A percentile compares a stretch with the other conserved stretches of the same genome.
phyloP scores from a whole-genome alignment of 805 yeast species.

The Lipomyces sp. region DNA sequence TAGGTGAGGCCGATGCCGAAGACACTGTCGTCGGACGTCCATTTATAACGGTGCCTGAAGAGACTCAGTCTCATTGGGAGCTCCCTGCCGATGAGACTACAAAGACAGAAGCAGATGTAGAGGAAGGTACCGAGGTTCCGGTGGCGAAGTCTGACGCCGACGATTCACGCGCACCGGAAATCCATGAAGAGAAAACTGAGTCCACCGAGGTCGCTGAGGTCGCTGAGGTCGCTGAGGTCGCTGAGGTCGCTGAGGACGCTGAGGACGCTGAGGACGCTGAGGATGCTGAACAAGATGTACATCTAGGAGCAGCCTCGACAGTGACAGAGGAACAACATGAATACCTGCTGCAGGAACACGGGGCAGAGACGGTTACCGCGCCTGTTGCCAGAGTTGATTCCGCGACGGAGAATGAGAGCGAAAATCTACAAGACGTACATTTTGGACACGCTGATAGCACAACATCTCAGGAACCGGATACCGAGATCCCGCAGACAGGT shows the following conservation, averaged over 20 bases:
- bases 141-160: neutral
- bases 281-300: neutral
- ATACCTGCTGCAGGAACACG: neutral
- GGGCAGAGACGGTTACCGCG: neutral
- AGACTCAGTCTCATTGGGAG: neutral
- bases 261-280: neutral
- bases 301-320: neutral
- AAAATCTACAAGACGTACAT: neutral
- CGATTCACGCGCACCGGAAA: neutral
- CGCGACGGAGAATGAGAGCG: neutral
- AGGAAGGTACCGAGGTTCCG: neutral
- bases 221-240: constrained; percentile 6
- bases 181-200: neutral
- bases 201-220: constrained; percentile 6
- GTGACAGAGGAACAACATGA: neutral
- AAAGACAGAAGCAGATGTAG: constrained; percentile 1
- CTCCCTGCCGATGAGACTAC: neutral
- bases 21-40: neutral
- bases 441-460: neutral
- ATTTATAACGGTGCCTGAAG: neutral
- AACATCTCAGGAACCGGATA: neutral
- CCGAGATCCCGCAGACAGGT: neutral
- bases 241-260: neutral
- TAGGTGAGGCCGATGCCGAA: neutral
- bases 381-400: neutral